Evolutionary conservation across 306 rosid species (phyloP).

Genomic region (Ziziphus jujuba): DNA sequence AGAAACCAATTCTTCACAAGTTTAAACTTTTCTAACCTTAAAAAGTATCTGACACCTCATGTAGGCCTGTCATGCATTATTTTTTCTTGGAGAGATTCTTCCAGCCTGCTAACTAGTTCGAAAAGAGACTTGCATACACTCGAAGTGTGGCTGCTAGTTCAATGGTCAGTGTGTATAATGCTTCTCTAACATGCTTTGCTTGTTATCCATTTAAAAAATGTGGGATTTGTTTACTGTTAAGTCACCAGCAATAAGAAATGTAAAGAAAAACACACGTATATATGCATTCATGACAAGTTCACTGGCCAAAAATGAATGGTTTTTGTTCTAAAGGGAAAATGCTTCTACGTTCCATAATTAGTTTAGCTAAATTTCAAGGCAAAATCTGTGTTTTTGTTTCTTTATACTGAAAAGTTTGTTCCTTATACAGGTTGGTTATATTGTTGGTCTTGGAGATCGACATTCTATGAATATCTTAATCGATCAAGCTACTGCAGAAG

Average conservation of each 20-base stretch:
- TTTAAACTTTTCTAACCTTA: slow-evolving; percentile 2
- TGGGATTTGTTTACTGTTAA: not conserved
- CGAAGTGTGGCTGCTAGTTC: slow-evolving; percentile 96
- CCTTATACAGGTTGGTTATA: slow-evolving; percentile 75
- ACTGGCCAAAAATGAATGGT: not conserved
- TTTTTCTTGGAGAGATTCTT: slow-evolving; percentile 93
- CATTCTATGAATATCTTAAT: slow-evolving; percentile 88
- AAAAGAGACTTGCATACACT: slow-evolving; percentile 87
- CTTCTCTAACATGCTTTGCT: not conserved
- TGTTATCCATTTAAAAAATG: not conserved
- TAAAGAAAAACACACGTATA: too few species aligned
- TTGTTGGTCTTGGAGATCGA: slow-evolving; percentile 94
- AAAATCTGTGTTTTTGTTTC: not conserved
- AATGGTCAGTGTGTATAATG: slow-evolving; percentile 59
- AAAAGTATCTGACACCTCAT: slow-evolving; percentile 24
- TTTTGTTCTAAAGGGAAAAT: not conserved
- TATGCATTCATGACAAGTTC: too few species aligned
- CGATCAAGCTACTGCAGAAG: slow-evolving; percentile 92
- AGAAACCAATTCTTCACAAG: slow-evolving; percentile 24
- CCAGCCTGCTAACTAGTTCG: slow-evolving; percentile 95
- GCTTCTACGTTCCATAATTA: not conserved
- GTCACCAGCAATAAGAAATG: not conserved
- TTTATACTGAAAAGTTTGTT: slow-evolving; percentile 6
- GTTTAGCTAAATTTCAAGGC: not conserved
- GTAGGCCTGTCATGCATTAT: slow-evolving; percentile 95